Evolutionary conservation across 148 eudicot species (phyloP), one percentile per base, ranked within the genome.

Genomic region (Chenopodium berlandieri): DNA sequence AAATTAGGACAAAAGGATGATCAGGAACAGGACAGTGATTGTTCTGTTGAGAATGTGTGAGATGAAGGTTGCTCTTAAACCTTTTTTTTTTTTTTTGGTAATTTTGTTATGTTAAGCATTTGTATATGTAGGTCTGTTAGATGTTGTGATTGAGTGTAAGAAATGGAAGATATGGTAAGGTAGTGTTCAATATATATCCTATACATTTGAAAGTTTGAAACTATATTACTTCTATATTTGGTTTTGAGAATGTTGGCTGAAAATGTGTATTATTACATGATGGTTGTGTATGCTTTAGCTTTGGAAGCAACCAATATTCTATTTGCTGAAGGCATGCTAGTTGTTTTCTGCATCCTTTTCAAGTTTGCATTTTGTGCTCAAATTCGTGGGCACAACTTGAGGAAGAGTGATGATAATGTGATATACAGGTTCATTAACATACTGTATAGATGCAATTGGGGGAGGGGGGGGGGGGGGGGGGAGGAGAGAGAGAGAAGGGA

Each of bases 11-110:
- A 87, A 50, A 87, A 86, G 52, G 90, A 82, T 13, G 89, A 85
- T 34, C 84, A 81, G 32, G 84, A 81, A 74, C 84, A 82, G 31
- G 84, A 79, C 79, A 87, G 86, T 23, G 90, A 88, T 54, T 81
- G 79, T 73, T 89, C 95, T 56, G 88, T 83, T 22, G 91, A 86
- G 81, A 89, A 90, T 88, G 68, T 85, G 54, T 76, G 92, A 87
- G 87, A 88, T 75, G 40, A 66, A 44, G 62, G 62, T 56, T 75
- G 30, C 17, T 65, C 16, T 64, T 62, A 76, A 78, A 86, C 87
- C 79, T 17, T 20, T n/a, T 23, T 66, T 8, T 32, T 4, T 19
- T 13, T n/a, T 23, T 66, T 8, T 32, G 10, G 62, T 31, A 30
- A 12, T 78, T 46, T 77, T 50, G 34, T 22, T 78, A 25, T 74